A percentile compares a stretch with the other conserved stretches of the same genome.
These are phyloP conservation scores for Pelomyxa schiedti DNA, from an alignment of 78 protist species.

Conservation along the genomic window DNA sequence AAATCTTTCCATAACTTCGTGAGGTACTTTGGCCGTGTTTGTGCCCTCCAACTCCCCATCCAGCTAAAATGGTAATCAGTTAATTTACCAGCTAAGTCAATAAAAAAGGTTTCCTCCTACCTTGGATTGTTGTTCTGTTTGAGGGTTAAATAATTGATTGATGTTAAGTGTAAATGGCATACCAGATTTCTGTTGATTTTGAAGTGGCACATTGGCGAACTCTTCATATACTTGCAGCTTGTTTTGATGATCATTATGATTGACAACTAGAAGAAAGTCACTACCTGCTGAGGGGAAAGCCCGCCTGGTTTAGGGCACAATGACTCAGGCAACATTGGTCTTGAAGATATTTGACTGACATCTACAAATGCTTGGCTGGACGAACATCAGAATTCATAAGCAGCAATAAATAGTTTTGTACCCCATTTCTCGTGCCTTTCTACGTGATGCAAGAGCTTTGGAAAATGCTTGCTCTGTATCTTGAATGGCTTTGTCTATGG, in stretches of 20 bases:
- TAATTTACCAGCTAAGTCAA: no score
- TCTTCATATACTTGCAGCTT: conserved; percentile 83
- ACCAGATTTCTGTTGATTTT: background rate
- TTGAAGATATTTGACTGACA: conserved; percentile 10
- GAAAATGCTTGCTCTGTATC: conserved; percentile 70
- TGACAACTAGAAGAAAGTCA: no score
- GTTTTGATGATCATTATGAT: no score
- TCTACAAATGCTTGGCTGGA: background rate
- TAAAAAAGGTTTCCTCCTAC: no score
- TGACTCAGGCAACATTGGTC: conserved; percentile 63
- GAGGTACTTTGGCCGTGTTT: no score
- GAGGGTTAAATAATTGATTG: no score
- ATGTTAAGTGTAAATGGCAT: background rate
- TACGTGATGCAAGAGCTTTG: conserved; percentile 27
- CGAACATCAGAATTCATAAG: no score
- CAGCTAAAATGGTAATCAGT: no score
- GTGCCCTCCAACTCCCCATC: no score
- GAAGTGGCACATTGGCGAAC: conserved; percentile 42
- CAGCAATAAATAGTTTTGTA: no score
- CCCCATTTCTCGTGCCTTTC: conserved; percentile 45
- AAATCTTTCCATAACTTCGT: no score
- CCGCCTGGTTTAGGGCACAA: conserved; percentile 71
- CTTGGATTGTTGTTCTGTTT: no score
- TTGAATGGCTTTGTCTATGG: conserved; percentile 58
- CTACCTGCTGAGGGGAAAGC: conserved; percentile 46